A percentile compares a stretch with the other conserved stretches of the same genome.
phyloP scores from a whole-genome alignment of 352 stramenopile genomes.

The Phytophthora sansomeana region DNA sequence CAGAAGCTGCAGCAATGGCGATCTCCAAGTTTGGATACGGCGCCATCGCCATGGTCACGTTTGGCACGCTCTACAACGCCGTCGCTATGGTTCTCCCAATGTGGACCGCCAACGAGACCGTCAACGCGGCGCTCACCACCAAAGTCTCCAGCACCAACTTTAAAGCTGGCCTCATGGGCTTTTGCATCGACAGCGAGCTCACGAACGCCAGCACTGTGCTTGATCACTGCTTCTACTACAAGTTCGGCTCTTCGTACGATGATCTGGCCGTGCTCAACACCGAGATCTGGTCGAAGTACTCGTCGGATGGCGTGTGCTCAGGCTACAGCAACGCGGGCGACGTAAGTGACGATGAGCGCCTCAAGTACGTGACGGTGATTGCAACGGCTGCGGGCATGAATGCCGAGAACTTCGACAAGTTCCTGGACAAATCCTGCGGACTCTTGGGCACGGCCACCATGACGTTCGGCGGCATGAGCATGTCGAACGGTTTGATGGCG shows the following conservation, averaged over 20 bases:
- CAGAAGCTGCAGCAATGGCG: slow-evolving; percentile 4
- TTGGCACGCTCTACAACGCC: slow-evolving; percentile 29
- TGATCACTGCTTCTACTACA: slow-evolving; percentile 76
- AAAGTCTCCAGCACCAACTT: slow-evolving; percentile 32
- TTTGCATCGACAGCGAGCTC: slow-evolving; percentile 63
- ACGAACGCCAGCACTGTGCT: slow-evolving; percentile 42
- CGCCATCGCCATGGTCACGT: slow-evolving; percentile 24
- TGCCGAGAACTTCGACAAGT: too few relatives aligned
- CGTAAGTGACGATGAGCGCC: too few relatives aligned
- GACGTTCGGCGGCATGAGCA: slow-evolving; percentile 45
- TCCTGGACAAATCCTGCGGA: slow-evolving; percentile 66
- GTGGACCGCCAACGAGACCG: slow-evolving; percentile 22
- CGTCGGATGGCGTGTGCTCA: slow-evolving; percentile 54
- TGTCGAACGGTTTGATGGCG: slow-evolving; percentile 49
- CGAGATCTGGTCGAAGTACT: slow-evolving; percentile 51
- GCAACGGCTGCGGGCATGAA: too few relatives aligned
- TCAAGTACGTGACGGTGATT: too few relatives aligned
- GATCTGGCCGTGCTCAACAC: slow-evolving; percentile 43
- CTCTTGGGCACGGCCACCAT: slow-evolving; percentile 51
- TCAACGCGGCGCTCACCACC: slow-evolving; percentile 23
- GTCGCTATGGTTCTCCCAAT: slow-evolving; percentile 25
- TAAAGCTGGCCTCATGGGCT: slow-evolving; percentile 28
- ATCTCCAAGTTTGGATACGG: slow-evolving; percentile 26
- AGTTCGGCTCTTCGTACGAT: slow-evolving; percentile 50
- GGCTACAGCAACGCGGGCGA: slow-evolving; percentile 52